Evolutionary conservation across 2,329 filamentous ascomycete genomes (phyloP).

Genomic region (Tolypocladium tropicale): DNA sequence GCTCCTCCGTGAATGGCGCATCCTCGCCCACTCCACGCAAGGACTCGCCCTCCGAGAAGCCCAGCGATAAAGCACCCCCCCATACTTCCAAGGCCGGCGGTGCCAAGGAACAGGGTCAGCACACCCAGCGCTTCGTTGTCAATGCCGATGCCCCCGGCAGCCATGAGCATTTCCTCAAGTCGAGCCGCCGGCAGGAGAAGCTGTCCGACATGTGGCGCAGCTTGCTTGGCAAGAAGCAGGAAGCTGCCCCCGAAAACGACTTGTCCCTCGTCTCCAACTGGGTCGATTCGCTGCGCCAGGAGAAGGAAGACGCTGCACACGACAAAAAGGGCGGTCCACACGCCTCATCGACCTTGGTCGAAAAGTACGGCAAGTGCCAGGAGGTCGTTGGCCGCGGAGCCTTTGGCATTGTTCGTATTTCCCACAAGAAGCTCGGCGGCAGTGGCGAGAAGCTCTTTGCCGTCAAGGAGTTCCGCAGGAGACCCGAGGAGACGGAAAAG

Average conservation of each 20-base stretch:
- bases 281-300: conserved; percentile 86
- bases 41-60: conserved; percentile 24
- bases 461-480: conserved; percentile 93
- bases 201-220: conserved; percentile 83
- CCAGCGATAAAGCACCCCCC: conserved; percentile 11
- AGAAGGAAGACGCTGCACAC: conserved; percentile 67
- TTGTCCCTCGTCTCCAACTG: conserved; percentile 89
- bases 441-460: conserved; percentile 85
- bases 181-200: conserved; percentile 87
- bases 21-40: conserved; percentile 31
- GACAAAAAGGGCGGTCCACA: conserved; percentile 72
- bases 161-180: conserved; percentile 83
- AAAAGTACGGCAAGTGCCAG: conserved; percentile 98
- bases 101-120: conserved; percentile 26
- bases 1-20: conserved; percentile 22
- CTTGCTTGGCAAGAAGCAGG: conserved; percentile 76
- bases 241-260: conserved; percentile 63
- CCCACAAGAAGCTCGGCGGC: conserved; percentile 84
- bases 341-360: conserved; percentile 63
- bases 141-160: conserved; percentile 48
- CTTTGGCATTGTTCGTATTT: conserved; percentile 95
- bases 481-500: conserved; percentile 89
- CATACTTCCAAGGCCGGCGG: conserved; percentile 19
- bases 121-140: conserved; percentile 39
- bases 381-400: conserved; percentile 93